Evolutionary conservation across 805 yeast species (phyloP), one percentile per base, ranked within the genome.

Genomic region (Saturnispora silvae): DNA sequence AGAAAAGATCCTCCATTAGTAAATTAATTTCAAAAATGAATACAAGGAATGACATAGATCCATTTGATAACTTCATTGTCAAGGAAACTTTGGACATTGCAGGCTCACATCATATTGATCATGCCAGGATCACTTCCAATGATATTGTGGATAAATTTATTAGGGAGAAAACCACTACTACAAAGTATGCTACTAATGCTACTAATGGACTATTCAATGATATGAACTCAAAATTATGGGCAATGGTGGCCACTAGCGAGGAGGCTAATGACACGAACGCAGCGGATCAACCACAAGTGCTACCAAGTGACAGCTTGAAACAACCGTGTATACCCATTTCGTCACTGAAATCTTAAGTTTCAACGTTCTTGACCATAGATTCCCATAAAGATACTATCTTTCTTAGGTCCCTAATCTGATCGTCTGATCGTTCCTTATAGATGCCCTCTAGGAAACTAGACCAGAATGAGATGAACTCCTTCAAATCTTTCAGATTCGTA

Each of bases 391-490:
- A 7, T 6, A 39, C 33, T 2, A 55, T 42, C 27, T 33, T 27
- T 14, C 31, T 47, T 22, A 72, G 47, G 5, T 64, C 60, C 1
- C 35, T 16, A 15, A 53, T 50, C 22, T 66, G 68, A 0, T 31
- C 35, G 0, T 40, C 42, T 15, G 46, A 56, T 29, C 70, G 50
- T 28, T 60, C 57, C 10, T 42, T 23, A 45, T 75, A 77, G 7
- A 77, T 49, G 1, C 59, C 57, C 2, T 47, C 43, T 31, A 78
- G 52, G 0, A 70, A 57, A 3, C 56, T 52, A 3, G 54, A 41
- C 87, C 87, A 81, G 47, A 72, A 72, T 2, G 54, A 56, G 4
- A 64, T 53, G 45, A 78, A 75, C 10, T 52, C 57, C 3, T 33
- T 35, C 22, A 74, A 47, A 8, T 56, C 61, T 13, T 40, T n/a